Conservation (phyloP, 2,329 filamentous ascomycete genomes). For the Cytospora schulzeri region DNA sequence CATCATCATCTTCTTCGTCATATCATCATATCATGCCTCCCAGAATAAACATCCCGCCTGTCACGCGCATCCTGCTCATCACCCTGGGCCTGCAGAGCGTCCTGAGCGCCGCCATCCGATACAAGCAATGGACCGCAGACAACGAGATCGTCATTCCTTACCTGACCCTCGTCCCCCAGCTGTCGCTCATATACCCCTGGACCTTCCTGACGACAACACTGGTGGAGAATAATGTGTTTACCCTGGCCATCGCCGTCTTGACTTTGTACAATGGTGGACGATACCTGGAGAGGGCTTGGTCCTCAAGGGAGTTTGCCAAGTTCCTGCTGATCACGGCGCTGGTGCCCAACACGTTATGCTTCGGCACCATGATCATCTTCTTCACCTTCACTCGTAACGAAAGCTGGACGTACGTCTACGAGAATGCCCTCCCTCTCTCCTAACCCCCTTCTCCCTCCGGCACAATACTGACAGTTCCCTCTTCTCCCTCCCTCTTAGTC, state of each 20-base stretch:
- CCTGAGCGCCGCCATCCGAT: conserved; percentile 78
- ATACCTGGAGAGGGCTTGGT: conserved; percentile 96
- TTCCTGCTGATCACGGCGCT: conserved; percentile 78
- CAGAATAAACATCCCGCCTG: conserved; percentile 88
- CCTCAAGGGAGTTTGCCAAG: conserved; percentile 86
- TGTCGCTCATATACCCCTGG: conserved; percentile 89
- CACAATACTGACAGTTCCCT: conserved; percentile 26
- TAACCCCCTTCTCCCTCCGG: conserved; percentile 29
- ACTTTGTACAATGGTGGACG: conserved; percentile 90
- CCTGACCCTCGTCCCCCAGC: conserved; percentile 81
- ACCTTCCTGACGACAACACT: conserved; percentile 83
- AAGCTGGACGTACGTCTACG: conserved; percentile 62
- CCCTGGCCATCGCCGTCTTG: conserved; percentile 72
- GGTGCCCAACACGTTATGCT: conserved; percentile 77
- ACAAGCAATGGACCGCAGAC: conserved; percentile 66
- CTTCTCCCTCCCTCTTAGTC: conserved; percentile 47
- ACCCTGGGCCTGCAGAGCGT: conserved; percentile 76
- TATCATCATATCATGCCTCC: conserved; percentile 60
- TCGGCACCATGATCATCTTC: conserved; percentile 72
- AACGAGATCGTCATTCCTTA: conserved; percentile 77
- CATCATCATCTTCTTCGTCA: background rate
- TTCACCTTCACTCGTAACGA: conserved; percentile 69
- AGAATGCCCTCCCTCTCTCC: background rate
- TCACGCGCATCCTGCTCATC: conserved; percentile 81
- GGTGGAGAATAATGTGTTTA: conserved; percentile 92